Evolutionary conservation across 768 basidiomycete species (phyloP).

Genomic region (Lactarius sanguifluus): DNA sequence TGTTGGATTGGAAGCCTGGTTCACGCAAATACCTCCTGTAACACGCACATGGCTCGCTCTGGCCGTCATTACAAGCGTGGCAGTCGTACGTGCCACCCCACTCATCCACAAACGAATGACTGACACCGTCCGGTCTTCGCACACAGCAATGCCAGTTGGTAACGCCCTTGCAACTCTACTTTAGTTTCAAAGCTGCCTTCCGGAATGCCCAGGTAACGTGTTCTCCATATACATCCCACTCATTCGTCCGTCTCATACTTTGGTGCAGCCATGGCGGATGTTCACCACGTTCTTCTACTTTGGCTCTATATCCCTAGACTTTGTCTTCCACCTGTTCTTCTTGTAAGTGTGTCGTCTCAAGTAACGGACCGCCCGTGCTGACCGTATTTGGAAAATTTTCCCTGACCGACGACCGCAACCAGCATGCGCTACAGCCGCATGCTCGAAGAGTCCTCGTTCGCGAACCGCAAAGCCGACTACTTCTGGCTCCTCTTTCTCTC

Average conservation of each 20-base stretch:
- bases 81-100: slow-evolving; percentile 61
- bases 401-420: slow-evolving; percentile 1
- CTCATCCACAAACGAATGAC: neutral
- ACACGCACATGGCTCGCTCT: slow-evolving; percentile 84
- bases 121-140: neutral
- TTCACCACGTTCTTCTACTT: slow-evolving; percentile 96
- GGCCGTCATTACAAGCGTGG: slow-evolving; percentile 75
- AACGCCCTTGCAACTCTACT: slow-evolving; percentile 89
- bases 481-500: slow-evolving; percentile 91
- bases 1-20: slow-evolving; percentile 87
- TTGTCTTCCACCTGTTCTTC: slow-evolving; percentile 97
- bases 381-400: neutral
- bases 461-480: slow-evolving; percentile 89
- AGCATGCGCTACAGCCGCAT: slow-evolving; percentile 97
- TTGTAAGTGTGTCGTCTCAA: slow-evolving; percentile 62
- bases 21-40: slow-evolving; percentile 87
- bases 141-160: slow-evolving; percentile 88
- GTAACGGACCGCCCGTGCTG: neutral
- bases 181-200: slow-evolving; percentile 84
- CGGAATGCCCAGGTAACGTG: slow-evolving; percentile 70
- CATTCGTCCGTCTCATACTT: slow-evolving; percentile 16
- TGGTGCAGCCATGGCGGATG: slow-evolving; percentile 75
- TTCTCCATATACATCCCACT: neutral
- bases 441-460: slow-evolving; percentile 95
- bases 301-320: slow-evolving; percentile 89